Conservation (phyloP, 345 rosid species). For the Gossypium ekmanianum region DNA sequence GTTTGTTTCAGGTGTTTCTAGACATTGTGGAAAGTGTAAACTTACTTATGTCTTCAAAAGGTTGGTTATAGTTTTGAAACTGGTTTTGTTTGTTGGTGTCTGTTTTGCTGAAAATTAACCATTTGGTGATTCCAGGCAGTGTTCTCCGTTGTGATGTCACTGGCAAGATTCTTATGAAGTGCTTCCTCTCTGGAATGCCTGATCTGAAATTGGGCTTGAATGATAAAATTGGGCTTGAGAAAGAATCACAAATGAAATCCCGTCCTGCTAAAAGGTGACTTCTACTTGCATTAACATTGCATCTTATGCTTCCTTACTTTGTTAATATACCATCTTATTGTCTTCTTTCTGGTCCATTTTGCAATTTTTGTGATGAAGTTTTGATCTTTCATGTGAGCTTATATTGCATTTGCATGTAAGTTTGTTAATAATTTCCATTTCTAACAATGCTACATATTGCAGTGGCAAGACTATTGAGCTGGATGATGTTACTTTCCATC, state of each 20-base stretch:
- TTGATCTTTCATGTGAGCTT: neutral
- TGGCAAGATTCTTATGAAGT: slow-evolving; percentile 96
- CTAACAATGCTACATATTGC: slow-evolving; percentile 28
- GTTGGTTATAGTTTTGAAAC: slow-evolving; percentile 31
- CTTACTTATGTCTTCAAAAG: slow-evolving; percentile 98
- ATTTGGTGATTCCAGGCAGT: slow-evolving; percentile 52
- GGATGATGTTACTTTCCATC: slow-evolving; percentile 98
- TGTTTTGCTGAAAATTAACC: slow-evolving; percentile 18
- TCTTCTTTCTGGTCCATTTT: neutral
- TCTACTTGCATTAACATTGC: neutral
- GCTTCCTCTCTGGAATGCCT: slow-evolving; percentile 99
- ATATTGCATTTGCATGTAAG: neutral
- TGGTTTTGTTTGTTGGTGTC: neutral
- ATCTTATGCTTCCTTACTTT: neutral
- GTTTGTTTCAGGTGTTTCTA: slow-evolving; percentile 71
- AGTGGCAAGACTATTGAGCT: slow-evolving; percentile 98
- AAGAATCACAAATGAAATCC: slow-evolving; percentile 87
- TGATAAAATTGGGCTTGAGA: slow-evolving; percentile 2
- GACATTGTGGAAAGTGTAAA: slow-evolving; percentile 99
- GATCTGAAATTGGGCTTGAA: slow-evolving; percentile 91
- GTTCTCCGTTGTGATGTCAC: slow-evolving; percentile 95
- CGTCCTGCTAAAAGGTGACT: slow-evolving; percentile 94
- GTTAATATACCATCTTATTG: neutral
- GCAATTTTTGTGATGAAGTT: neutral
- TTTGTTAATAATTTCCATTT: neutral